phyloP scores from a whole-genome alignment of 805 yeast species.

The Myxozyma neglecta region DNA sequence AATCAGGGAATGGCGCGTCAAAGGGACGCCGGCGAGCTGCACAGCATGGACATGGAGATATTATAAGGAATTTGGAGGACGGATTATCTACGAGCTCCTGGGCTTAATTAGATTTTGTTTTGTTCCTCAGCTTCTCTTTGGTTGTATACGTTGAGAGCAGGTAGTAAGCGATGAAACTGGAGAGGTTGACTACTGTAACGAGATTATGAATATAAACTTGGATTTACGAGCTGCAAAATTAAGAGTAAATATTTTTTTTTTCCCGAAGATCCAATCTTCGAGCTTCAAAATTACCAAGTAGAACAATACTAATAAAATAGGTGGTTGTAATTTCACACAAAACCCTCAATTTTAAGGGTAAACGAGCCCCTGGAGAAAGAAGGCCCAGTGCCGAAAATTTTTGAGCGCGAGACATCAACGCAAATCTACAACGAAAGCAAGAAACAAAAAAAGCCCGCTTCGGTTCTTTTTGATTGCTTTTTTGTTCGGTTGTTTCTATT shows the following conservation, averaged over 20 bases:
- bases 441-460: neutral
- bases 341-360: neutral
- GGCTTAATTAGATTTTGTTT: neutral
- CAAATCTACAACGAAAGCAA: neutral
- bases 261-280: too few relatives aligned
- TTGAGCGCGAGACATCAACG: slow-evolving; percentile 3
- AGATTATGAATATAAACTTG: too few relatives aligned
- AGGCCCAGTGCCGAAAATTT: slow-evolving; percentile 4
- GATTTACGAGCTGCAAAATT: too few relatives aligned
- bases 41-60: slow-evolving; percentile 32
- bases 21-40: neutral
- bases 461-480: neutral
- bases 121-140: neutral
- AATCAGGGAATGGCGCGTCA: neutral
- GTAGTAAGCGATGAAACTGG: too few relatives aligned
- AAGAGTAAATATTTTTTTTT: too few relatives aligned
- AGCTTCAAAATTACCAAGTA: too few relatives aligned
- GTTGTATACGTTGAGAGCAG: neutral
- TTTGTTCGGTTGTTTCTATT: neutral
- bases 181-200: too few relatives aligned
- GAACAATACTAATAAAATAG: too few relatives aligned
- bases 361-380: neutral
- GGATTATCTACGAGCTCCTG: slow-evolving; percentile 32
- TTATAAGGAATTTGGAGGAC: slow-evolving; percentile 39
- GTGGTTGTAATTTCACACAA: neutral